Percentiles rank a stretch among this genome's conserved stretches.
Evolutionary conservation across 306 rosid species (phyloP).

Genomic region (Quercus dentata): DNA sequence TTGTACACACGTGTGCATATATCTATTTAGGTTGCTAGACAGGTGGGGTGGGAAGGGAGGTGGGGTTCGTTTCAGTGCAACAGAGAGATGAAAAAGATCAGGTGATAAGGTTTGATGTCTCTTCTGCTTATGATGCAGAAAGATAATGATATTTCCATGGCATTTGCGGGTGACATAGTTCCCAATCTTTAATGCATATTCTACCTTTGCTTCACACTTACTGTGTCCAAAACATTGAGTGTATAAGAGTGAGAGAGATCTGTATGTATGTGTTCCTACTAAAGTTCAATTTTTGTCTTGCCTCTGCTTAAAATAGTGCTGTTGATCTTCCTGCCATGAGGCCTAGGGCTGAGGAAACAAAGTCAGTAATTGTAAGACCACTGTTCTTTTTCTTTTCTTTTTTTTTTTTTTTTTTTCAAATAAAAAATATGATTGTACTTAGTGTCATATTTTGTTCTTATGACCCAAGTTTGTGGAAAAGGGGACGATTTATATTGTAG

Average conservation of each 20-base stretch:
- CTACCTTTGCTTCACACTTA: not conserved
- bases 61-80: slow-evolving; percentile 26
- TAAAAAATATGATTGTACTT: too few species aligned
- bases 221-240: not conserved
- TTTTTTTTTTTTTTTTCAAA: not conserved
- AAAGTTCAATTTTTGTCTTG: slow-evolving; percentile 26
- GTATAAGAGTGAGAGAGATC: slow-evolving; percentile 1
- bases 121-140: slow-evolving; percentile 14
- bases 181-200: not conserved
- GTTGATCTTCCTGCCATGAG: slow-evolving; percentile 15
- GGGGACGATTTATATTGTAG: too few species aligned
- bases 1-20: slow-evolving; percentile 41
- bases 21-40: slow-evolving; percentile 31
- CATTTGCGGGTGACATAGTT: not conserved
- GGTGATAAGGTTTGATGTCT: slow-evolving; percentile 22
- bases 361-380: not conserved
- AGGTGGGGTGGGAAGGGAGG: slow-evolving; percentile 58
- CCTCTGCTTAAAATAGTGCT: slow-evolving; percentile 24
- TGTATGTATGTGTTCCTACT: slow-evolving; percentile 16
- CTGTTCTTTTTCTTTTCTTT: not conserved
- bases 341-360: slow-evolving; percentile 17
- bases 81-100: not conserved
- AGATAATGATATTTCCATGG: slow-evolving; percentile 24
- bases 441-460: too few species aligned
- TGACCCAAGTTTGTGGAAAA: too few species aligned